A percentile compares a stretch with the other conserved stretches of the same genome.
phyloP scores from a whole-genome alignment of 176 grass and related monocot species.

The Typha latifolia region DNA sequence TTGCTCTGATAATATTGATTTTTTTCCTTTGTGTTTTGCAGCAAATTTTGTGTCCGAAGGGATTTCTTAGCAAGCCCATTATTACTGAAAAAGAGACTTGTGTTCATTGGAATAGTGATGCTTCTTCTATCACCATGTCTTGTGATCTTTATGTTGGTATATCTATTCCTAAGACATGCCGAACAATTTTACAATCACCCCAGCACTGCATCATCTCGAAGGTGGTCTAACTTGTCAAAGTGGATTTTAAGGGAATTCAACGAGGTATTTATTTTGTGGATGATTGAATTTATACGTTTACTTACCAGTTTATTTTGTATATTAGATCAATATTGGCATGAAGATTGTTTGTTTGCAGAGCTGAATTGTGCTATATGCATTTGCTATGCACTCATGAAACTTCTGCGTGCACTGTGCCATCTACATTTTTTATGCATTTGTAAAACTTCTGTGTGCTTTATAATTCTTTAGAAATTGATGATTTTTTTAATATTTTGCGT shows the following conservation, averaged over 20 bases:
- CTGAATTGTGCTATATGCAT: background rate
- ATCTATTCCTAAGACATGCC: conserved; percentile 84
- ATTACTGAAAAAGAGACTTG: conserved; percentile 61
- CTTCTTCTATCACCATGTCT: conserved; percentile 80
- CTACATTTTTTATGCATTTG: no score
- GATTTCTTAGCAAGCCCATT: conserved; percentile 73
- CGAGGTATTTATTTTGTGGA: conserved; percentile 42
- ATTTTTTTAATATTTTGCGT: no score
- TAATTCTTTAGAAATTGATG: no score
- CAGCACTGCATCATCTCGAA: conserved; percentile 84
- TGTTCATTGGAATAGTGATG: conserved; percentile 80
- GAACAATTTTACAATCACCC: conserved; percentile 97
- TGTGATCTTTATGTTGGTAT: conserved; percentile 87
- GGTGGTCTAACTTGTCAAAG: conserved; percentile 94
- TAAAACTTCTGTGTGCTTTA: no score
- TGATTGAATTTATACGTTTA: background rate
- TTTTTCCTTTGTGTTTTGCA: conserved; percentile 34
- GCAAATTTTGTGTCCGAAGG: conserved; percentile 86
- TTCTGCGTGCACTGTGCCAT: no score
- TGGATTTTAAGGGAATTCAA: conserved; percentile 99
- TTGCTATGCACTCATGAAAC: no score
- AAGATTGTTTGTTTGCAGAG: background rate
- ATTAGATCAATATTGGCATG: background rate
- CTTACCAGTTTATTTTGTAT: background rate
- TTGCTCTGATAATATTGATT: background rate